These are phyloP conservation scores for Babjeviella inositovora DNA, from an alignment of 805 yeast species.

Conservation along the genomic window DNA sequence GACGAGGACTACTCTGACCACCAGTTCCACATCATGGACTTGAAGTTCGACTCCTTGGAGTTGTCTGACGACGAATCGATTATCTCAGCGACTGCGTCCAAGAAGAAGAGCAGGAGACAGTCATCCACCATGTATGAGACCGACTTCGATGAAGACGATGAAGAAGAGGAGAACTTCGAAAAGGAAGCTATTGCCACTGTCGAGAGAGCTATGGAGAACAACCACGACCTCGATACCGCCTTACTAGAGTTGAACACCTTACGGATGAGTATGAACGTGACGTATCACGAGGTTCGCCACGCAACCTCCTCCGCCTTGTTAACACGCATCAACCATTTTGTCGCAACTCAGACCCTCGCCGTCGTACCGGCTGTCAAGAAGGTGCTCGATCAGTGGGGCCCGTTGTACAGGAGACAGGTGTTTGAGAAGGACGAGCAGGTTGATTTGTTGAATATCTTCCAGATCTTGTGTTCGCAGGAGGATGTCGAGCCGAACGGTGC, in stretches of 20 bases:
- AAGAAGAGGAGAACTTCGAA: constrained; percentile 60
- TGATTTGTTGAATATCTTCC: constrained; percentile 43
- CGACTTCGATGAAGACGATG: constrained; percentile 23
- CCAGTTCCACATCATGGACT: constrained; percentile 23
- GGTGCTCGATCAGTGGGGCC: constrained; percentile 70
- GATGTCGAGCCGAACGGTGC: constrained; percentile 28
- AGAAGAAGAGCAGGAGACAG: constrained; percentile 18
- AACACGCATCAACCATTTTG: constrained; percentile 52
- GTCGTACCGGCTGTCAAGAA: constrained; percentile 64
- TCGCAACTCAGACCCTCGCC: constrained; percentile 61
- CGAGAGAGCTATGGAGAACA: constrained; percentile 79
- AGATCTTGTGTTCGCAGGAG: constrained; percentile 21
- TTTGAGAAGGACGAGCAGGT: constrained; percentile 67
- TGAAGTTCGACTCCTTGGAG: constrained; percentile 23
- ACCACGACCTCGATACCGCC: constrained; percentile 90
- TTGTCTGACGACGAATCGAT: constrained; percentile 38
- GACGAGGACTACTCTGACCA: constrained; percentile 12
- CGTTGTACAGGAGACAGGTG: constrained; percentile 70
- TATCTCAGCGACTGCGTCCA: constrained; percentile 27
- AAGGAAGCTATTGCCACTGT: constrained; percentile 90
- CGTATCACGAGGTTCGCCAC: constrained; percentile 79
- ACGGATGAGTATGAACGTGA: constrained; percentile 94
- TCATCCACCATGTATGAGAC: constrained; percentile 16
- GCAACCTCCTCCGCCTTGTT: constrained; percentile 69
- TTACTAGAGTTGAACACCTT: constrained; percentile 82